A percentile compares a stretch with the other conserved stretches of the same genome.
These are phyloP conservation scores for Passiflora organensis DNA, from an alignment of 345 rosid genomes.

Conservation along the genomic window DNA sequence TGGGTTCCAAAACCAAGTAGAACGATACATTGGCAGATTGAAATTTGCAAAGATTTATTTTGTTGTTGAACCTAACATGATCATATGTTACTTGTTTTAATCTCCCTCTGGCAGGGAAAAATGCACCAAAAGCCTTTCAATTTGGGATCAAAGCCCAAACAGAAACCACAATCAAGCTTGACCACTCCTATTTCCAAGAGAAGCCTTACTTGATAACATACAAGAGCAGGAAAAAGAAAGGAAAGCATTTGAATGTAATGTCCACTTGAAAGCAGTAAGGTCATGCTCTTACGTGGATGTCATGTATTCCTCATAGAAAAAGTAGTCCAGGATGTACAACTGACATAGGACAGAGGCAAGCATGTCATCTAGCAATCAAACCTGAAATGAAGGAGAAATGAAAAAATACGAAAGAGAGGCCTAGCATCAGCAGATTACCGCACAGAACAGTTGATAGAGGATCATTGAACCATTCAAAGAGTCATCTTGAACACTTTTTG, in stretches of 20 bases:
- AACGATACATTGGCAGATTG: no score
- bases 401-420: conserved; percentile 1
- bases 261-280: conserved; percentile 5
- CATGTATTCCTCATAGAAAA: conserved; percentile 83
- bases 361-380: conserved; percentile 10
- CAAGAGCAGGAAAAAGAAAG: conserved; percentile 1
- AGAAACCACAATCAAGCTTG: conserved; percentile 1
- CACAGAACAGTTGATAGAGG: conserved; percentile 71
- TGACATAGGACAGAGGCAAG: conserved; percentile 27
- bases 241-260: neutral
- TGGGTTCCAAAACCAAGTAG: no score
- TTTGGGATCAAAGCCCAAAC: neutral
- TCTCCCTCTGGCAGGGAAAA: neutral
- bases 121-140: neutral
- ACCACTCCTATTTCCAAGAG: neutral
- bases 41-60: no score
- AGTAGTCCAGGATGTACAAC: conserved; percentile 80
- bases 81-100: neutral
- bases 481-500: conserved; percentile 55
- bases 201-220: neutral
- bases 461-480: conserved; percentile 63
- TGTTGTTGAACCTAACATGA: no score
- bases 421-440: conserved; percentile 41
- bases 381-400: neutral
- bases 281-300: conserved; percentile 73